Evolutionary conservation across 2,329 filamentous ascomycete species (phyloP).

Genomic region (Fusarium sp.): DNA sequence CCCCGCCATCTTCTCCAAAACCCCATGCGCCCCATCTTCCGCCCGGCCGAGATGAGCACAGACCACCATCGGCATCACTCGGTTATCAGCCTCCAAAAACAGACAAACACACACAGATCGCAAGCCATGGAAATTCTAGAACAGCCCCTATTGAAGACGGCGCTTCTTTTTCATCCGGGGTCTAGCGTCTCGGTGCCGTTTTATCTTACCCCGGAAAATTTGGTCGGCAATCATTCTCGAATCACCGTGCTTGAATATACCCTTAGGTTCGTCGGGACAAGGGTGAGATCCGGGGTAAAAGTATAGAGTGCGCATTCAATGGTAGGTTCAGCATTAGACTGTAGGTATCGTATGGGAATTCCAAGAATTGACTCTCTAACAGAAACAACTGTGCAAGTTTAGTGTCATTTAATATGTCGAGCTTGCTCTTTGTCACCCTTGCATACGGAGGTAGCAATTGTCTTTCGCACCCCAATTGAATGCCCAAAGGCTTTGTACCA

Average conservation of each 20-base stretch:
- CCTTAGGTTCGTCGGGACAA: background rate
- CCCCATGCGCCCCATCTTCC: constrained; percentile 1
- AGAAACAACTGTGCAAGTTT: background rate
- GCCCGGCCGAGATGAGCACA: constrained; percentile 40
- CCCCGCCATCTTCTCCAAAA: background rate
- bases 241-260: constrained; percentile 15
- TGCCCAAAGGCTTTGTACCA: background rate
- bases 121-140: constrained; percentile 7
- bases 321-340: background rate
- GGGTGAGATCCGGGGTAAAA: constrained; percentile 25
- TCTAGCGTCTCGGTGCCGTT: constrained; percentile 3
- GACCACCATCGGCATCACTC: constrained; percentile 44
- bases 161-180: constrained; percentile 6
- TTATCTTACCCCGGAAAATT: constrained; percentile 32
- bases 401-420: background rate
- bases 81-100: constrained; percentile 29
- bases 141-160: background rate
- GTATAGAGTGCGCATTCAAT: background rate
- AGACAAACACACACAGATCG: background rate
- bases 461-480: background rate
- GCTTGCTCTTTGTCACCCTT: background rate
- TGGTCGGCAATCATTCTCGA: constrained; percentile 34
- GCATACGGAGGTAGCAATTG: background rate
- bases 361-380: background rate
- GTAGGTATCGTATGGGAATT: background rate